Conservation (phyloP, 73 alveolate genomes). For the Paramecium octaurelia region DNA sequence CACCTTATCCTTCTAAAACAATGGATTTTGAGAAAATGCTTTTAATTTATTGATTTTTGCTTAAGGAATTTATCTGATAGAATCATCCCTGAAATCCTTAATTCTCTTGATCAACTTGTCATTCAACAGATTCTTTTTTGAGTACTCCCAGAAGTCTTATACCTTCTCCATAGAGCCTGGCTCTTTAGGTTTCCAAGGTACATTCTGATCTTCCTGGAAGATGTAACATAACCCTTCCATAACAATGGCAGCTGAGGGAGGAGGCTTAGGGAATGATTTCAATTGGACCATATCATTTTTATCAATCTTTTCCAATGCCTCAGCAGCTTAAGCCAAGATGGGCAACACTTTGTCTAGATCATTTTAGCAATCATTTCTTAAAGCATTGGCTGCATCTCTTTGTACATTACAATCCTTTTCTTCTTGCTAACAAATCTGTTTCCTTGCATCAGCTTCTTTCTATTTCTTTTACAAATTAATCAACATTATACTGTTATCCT, state of each 20-base stretch:
- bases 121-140: slow-evolving; percentile 55
- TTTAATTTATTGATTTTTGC: slow-evolving; percentile 69
- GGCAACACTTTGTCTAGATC: slow-evolving; percentile 98
- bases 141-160: slow-evolving; percentile 61
- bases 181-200: slow-evolving; percentile 36
- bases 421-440: slow-evolving; percentile 58
- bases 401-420: slow-evolving; percentile 66
- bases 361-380: slow-evolving; percentile 78
- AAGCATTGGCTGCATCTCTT: slow-evolving; percentile 77
- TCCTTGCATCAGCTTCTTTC: slow-evolving; percentile 73
- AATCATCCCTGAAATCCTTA: slow-evolving; percentile 35
- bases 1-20: slow-evolving; percentile 72
- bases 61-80: slow-evolving; percentile 59
- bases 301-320: slow-evolving; percentile 89
- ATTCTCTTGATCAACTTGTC: slow-evolving; percentile 46
- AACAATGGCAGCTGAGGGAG: slow-evolving; percentile 60
- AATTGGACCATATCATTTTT: slow-evolving; percentile 84
- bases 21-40: slow-evolving; percentile 68
- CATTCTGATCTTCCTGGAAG: slow-evolving; percentile 53
- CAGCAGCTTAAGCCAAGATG: slow-evolving; percentile 93
- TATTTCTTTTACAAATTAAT: slow-evolving; percentile 60
- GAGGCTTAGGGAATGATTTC: slow-evolving; percentile 62
- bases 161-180: slow-evolving; percentile 65
- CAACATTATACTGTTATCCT: slow-evolving; percentile 60
- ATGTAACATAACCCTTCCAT: slow-evolving; percentile 65